Percentiles rank a stretch among this genome's conserved stretches.
Evolutionary conservation across 495 filamentous ascomycete species (phyloP).

Genomic region (Elasticomyces elasticus): DNA sequence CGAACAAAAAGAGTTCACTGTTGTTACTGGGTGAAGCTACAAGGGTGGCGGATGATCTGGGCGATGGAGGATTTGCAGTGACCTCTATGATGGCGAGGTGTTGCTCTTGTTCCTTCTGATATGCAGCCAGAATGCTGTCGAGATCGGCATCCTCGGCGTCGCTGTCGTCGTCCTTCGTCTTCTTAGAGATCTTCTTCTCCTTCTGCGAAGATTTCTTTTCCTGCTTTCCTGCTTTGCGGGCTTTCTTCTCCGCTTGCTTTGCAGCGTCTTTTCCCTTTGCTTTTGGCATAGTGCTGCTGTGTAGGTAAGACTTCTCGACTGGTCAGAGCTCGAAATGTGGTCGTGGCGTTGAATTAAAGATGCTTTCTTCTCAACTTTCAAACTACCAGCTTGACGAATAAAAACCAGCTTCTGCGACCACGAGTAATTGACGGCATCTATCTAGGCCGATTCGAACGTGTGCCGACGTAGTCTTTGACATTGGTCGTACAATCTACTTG

Average conservation of each 20-base stretch:
- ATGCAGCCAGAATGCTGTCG: constrained; percentile 92
- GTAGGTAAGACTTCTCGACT: background rate
- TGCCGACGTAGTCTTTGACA: too few species aligned
- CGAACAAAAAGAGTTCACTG: constrained; percentile 86
- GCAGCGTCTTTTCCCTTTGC: constrained; percentile 46
- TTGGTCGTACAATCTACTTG: too few species aligned
- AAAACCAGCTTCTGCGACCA: too few species aligned
- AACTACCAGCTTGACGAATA: too few species aligned
- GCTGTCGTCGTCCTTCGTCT: constrained; percentile 50
- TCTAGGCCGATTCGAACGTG: too few species aligned
- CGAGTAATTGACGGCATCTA: too few species aligned
- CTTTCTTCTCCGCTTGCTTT: constrained; percentile 52
- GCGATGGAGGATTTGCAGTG: constrained; percentile 60
- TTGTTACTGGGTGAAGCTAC: constrained; percentile 73
- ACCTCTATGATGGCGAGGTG: constrained; percentile 89
- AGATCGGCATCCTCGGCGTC: constrained; percentile 89
- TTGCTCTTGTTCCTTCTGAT: constrained; percentile 66
- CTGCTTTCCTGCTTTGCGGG: constrained; percentile 52
- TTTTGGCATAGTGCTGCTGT: background rate
- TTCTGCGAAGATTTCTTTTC: constrained; percentile 55
- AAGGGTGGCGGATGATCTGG: constrained; percentile 68
- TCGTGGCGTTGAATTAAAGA: background rate
- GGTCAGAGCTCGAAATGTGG: background rate
- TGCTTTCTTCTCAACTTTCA: too few species aligned
- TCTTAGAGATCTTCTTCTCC: constrained; percentile 49